Evolutionary conservation across 495 filamentous ascomycete genomes (phyloP).

Genomic region (Lasiosphaeria hispida): DNA sequence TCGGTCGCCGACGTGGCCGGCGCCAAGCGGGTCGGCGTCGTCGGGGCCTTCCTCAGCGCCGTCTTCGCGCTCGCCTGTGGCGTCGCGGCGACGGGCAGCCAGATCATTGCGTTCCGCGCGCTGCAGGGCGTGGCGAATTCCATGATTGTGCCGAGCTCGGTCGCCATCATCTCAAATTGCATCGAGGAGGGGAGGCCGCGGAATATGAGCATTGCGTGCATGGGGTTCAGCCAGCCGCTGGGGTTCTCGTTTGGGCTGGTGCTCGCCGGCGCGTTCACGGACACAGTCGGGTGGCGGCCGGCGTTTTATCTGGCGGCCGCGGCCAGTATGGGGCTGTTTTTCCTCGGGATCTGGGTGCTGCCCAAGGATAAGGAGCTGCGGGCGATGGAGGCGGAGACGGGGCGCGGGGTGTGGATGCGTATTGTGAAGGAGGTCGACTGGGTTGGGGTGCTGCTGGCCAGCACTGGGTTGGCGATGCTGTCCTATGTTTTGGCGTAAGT

Average conservation of each 20-base stretch:
- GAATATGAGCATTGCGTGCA: constrained; percentile 52
- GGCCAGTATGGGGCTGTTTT: not conserved
- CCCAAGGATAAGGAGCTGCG: not conserved
- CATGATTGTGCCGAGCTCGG: constrained; percentile 49
- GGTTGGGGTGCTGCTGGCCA: constrained; percentile 6
- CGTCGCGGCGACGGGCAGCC: constrained; percentile 38
- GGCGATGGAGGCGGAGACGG: no score
- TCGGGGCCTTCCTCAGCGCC: constrained; percentile 43
- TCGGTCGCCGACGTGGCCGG: constrained; percentile 54
- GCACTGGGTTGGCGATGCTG: constrained; percentile 6
- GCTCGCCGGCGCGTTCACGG: constrained; percentile 50
- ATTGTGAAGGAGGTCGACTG: constrained; percentile 11
- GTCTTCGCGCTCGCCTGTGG: constrained; percentile 46
- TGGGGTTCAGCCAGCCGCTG: constrained; percentile 50
- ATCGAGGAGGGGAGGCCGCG: constrained; percentile 36
- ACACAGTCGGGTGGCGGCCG: constrained; percentile 21
- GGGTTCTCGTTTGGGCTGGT: constrained; percentile 56
- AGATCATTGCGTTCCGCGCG: constrained; percentile 54
- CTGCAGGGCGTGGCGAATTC: constrained; percentile 50
- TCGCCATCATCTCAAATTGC: constrained; percentile 45
- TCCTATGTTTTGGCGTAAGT: constrained; percentile 17
- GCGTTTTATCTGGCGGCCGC: constrained; percentile 4
- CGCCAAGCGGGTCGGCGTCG: constrained; percentile 40
- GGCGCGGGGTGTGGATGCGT: not conserved
- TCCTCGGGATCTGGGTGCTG: constrained; percentile 1